Percentiles rank a stretch among this genome's conserved stretches.
phyloP scores from a whole-genome alignment of 768 basidiomycete species.

The Atractiella rhizophila region DNA sequence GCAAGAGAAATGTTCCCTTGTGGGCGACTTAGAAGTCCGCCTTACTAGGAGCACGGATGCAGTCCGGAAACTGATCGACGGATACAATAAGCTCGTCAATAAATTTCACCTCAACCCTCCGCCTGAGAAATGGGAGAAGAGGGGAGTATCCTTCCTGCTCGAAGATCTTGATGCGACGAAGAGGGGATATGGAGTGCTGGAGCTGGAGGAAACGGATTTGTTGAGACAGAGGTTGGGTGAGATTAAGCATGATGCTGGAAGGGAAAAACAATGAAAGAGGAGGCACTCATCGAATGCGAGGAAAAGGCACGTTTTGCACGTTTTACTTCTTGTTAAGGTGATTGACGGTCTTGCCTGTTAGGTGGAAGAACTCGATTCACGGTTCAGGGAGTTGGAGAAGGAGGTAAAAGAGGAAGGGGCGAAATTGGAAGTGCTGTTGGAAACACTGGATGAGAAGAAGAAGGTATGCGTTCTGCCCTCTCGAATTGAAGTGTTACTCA shows the following conservation, averaged over 20 bases:
- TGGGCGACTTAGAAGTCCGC: slow-evolving; percentile 40
- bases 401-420: slow-evolving; percentile 62
- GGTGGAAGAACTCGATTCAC: slow-evolving; percentile 53
- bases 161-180: too few relatives aligned
- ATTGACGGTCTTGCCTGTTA: too few relatives aligned
- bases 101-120: too few relatives aligned
- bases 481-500: slow-evolving; percentile 18
- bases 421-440: slow-evolving; percentile 46
- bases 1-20: slow-evolving; percentile 1
- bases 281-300: neutral
- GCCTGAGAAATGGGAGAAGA: too few relatives aligned
- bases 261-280: slow-evolving; percentile 2
- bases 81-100: too few relatives aligned
- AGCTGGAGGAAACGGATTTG: slow-evolving; percentile 41
- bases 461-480: too few relatives aligned
- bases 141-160: too few relatives aligned
- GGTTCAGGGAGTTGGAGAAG: slow-evolving; percentile 46
- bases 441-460: slow-evolving; percentile 54
- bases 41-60: slow-evolving; percentile 52
- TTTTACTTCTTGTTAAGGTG: too few relatives aligned
- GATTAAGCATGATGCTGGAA: slow-evolving; percentile 4
- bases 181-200: too few relatives aligned
- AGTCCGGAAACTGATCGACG: slow-evolving; percentile 56
- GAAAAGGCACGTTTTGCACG: too few relatives aligned
- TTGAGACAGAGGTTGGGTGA: slow-evolving; percentile 38